These are phyloP conservation scores for Hyaloperonospora brassicae DNA, from an alignment of 352 stramenopile species.

Conservation along the genomic window DNA sequence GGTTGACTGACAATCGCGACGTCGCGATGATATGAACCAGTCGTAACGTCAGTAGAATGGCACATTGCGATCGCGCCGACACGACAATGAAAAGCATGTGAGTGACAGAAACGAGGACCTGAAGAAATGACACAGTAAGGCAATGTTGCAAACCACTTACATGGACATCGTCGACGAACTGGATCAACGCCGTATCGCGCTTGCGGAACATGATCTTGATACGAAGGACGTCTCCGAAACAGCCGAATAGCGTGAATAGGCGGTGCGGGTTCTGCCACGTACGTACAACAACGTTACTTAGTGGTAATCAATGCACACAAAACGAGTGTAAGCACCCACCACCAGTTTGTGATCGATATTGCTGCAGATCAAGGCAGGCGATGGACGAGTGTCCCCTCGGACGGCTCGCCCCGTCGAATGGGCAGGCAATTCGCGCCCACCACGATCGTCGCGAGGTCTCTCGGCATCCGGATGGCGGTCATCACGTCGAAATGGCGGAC, in stretches of 20 bases:
- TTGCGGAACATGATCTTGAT: slow-evolving; percentile 87
- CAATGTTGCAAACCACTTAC: slow-evolving; percentile 27
- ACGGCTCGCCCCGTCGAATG: slow-evolving; percentile 59
- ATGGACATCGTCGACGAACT: slow-evolving; percentile 69
- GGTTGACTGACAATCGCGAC: slow-evolving; percentile 32
- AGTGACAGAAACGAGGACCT: slow-evolving; percentile 2
- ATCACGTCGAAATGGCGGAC: slow-evolving; percentile 16
- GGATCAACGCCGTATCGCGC: slow-evolving; percentile 70
- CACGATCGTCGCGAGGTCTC: slow-evolving; percentile 20
- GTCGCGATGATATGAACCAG: too few species aligned
- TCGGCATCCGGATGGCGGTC: slow-evolving; percentile 19
- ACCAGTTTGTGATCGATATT: slow-evolving; percentile 64
- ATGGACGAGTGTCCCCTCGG: slow-evolving; percentile 45
- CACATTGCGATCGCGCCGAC: not conserved
- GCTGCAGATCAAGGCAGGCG: slow-evolving; percentile 76
- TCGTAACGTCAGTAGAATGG: not conserved
- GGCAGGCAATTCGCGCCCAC: slow-evolving; percentile 27
- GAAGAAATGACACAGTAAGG: not conserved
- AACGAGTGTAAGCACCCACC: slow-evolving; percentile 24
- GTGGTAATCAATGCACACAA: not conserved
- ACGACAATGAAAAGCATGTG: slow-evolving; percentile 8
- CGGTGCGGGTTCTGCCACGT: slow-evolving; percentile 47
- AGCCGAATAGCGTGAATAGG: slow-evolving; percentile 81
- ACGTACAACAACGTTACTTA: slow-evolving; percentile 2
- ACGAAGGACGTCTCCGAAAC: slow-evolving; percentile 74